These are phyloP conservation scores for Excoecaria agallocha DNA, from an alignment of 345 rosid genomes.

Conservation along the genomic window DNA sequence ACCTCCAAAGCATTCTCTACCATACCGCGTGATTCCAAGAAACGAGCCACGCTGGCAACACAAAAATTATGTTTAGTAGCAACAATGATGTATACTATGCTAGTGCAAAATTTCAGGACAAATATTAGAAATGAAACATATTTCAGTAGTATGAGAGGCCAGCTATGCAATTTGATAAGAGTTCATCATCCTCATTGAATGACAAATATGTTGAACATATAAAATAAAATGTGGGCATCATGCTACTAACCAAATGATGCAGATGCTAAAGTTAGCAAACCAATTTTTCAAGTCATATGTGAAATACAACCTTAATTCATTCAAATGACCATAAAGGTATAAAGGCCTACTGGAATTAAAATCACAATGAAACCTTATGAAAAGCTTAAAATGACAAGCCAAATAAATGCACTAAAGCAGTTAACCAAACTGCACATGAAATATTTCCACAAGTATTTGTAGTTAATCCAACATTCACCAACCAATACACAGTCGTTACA, in stretches of 20 bases:
- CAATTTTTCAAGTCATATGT: too few relatives aligned
- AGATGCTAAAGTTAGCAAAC: background rate
- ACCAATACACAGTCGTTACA: background rate
- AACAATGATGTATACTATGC: too few relatives aligned
- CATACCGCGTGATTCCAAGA: slow-evolving; percentile 99
- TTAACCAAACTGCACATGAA: background rate
- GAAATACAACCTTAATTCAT: too few relatives aligned
- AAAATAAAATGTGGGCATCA: too few relatives aligned
- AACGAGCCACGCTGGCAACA: slow-evolving; percentile 81
- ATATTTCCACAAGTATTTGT: background rate
- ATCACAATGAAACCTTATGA: background rate
- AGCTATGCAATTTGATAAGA: background rate
- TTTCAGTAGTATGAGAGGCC: background rate
- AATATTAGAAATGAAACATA: background rate
- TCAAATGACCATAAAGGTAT: background rate
- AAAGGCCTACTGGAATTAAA: background rate
- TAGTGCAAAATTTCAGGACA: too few relatives aligned
- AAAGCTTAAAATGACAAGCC: background rate
- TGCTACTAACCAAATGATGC: background rate
- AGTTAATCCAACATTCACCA: background rate
- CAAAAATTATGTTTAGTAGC: background rate
- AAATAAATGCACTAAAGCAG: background rate
- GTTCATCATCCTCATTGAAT: background rate
- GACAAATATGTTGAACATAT: background rate
- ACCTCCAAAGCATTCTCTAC: slow-evolving; percentile 92